A percentile compares a stretch with the other conserved stretches of the same genome.
Evolutionary conservation across 2,329 filamentous ascomycete genomes (phyloP).

Genomic region (Nothopassalora personata): DNA sequence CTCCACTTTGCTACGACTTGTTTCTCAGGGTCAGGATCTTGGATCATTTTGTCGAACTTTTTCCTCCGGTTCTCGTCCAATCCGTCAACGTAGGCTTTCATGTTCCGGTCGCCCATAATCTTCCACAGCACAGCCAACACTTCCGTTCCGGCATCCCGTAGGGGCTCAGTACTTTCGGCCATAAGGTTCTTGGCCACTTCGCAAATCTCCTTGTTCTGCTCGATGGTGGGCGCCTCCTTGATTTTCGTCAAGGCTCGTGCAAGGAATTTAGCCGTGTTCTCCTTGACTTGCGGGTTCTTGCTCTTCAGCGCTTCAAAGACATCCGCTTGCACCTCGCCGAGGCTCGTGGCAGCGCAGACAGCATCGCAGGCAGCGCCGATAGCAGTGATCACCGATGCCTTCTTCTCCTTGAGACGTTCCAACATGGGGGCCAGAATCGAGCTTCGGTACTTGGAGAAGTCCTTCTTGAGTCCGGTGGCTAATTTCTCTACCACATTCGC

Average conservation of each 20-base stretch:
- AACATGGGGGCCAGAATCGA: slow-evolving; percentile 83
- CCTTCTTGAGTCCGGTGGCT: slow-evolving; percentile 74
- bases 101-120: slow-evolving; percentile 92
- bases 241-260: slow-evolving; percentile 80
- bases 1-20: slow-evolving; percentile 85
- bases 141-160: slow-evolving; percentile 85
- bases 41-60: slow-evolving; percentile 81
- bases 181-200: slow-evolving; percentile 85
- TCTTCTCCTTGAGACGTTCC: slow-evolving; percentile 97
- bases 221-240: slow-evolving; percentile 73
- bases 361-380: slow-evolving; percentile 78
- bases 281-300: slow-evolving; percentile 97
- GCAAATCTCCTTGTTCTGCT: slow-evolving; percentile 79
- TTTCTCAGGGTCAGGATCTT: slow-evolving; percentile 59
- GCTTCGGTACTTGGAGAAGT: slow-evolving; percentile 74
- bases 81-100: slow-evolving; percentile 87
- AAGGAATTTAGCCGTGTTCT: slow-evolving; percentile 91
- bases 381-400: slow-evolving; percentile 79
- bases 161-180: slow-evolving; percentile 77
- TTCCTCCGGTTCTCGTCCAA: slow-evolving; percentile 92
- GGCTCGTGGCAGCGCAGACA: slow-evolving; percentile 59
- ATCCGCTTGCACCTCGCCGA: slow-evolving; percentile 88
- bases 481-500: slow-evolving; percentile 88
- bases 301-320: slow-evolving; percentile 77
- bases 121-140: slow-evolving; percentile 95